These are phyloP conservation scores for Acorus gramineus DNA, from an alignment of 106 monocot species.

Conservation along the genomic window DNA sequence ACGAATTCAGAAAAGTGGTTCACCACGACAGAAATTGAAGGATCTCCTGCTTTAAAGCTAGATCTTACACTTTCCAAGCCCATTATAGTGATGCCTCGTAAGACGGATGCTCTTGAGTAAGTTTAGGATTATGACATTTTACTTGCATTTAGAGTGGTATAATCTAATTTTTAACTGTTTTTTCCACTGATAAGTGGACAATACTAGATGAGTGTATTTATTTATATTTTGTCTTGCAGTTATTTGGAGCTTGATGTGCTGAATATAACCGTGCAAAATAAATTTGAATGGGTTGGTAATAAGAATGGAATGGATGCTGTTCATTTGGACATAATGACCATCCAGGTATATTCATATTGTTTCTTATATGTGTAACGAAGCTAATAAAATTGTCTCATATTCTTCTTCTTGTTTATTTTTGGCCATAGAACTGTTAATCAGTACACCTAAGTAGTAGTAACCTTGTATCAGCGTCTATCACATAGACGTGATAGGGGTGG, in stretches of 20 bases:
- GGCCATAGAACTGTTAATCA: too few species aligned
- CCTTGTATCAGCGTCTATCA: too few species aligned
- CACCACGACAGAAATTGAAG: slow-evolving; percentile 75
- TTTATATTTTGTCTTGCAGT: slow-evolving; percentile 32
- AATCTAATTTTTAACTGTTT: too few species aligned
- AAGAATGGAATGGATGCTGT: slow-evolving; percentile 65
- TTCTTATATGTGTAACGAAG: background rate
- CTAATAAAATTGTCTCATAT: too few species aligned
- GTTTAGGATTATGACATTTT: slow-evolving; percentile 4
- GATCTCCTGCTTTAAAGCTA: slow-evolving; percentile 87
- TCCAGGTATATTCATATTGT: slow-evolving; percentile 46
- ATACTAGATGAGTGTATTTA: background rate
- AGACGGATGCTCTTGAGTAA: slow-evolving; percentile 80
- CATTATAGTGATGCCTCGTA: slow-evolving; percentile 83
- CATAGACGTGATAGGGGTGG: too few species aligned
- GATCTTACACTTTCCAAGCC: slow-evolving; percentile 77
- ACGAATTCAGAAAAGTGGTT: slow-evolving; percentile 82
- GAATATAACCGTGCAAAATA: slow-evolving; percentile 70
- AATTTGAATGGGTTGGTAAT: slow-evolving; percentile 73
- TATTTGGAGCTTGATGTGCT: slow-evolving; percentile 88
- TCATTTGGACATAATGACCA: slow-evolving; percentile 68
- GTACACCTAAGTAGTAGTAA: too few species aligned
- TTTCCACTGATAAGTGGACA: too few species aligned
- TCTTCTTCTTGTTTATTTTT: too few species aligned
- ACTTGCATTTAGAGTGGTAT: background rate